Percentiles rank a stretch among this genome's conserved stretches.
These are phyloP conservation scores for Populus pruinosa DNA, from an alignment of 345 rosid species.

Conservation along the genomic window DNA sequence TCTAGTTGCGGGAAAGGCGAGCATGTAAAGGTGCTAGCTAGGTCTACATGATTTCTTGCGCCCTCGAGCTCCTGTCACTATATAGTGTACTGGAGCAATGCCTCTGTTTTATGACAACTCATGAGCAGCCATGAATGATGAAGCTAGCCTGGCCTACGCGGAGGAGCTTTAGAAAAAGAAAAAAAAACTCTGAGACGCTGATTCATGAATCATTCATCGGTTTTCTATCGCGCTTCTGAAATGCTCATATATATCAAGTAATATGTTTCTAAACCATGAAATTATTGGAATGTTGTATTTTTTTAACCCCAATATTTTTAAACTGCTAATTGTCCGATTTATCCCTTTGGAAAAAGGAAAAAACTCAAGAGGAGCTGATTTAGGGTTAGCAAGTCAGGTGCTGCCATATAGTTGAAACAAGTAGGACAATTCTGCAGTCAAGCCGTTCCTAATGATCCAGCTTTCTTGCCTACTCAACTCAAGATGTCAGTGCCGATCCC, in stretches of 20 bases:
- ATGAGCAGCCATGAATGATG: background rate
- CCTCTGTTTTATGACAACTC: background rate
- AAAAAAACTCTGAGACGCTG: too few species aligned
- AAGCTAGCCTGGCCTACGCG: background rate
- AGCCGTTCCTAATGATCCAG: background rate
- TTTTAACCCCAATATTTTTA: too few species aligned
- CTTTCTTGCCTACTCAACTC: background rate
- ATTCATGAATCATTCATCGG: too few species aligned
- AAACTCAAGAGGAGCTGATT: too few species aligned
- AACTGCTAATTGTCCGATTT: too few species aligned
- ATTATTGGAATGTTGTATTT: too few species aligned
- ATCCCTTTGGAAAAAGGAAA: too few species aligned
- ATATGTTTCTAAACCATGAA: too few species aligned
- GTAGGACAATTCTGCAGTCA: background rate
- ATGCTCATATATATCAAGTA: too few species aligned
- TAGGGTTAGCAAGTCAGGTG: constrained; percentile 9
- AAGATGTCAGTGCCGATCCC: constrained; percentile 11
- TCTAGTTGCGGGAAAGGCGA: background rate
- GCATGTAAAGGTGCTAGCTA: background rate
- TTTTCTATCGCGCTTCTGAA: too few species aligned
- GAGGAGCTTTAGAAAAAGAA: too few species aligned
- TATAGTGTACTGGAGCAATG: background rate
- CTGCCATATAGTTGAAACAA: background rate
- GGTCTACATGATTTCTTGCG: background rate
- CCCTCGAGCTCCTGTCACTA: background rate